phyloP scores from a whole-genome alignment of 306 rosid species.

The Crotalaria pallida region DNA sequence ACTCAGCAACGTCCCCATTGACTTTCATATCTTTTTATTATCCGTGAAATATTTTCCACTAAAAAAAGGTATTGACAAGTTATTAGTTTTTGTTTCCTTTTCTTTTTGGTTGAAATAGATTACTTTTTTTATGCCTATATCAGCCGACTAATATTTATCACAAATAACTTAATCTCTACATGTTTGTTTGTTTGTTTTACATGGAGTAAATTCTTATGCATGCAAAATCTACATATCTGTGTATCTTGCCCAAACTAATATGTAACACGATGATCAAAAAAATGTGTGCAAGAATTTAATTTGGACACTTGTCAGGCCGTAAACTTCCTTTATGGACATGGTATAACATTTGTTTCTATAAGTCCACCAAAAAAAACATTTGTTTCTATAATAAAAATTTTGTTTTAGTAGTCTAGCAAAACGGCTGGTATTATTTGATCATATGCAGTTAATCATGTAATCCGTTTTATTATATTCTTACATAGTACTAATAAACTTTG shows the following conservation, averaged over 20 bases:
- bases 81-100: not conserved
- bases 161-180: not conserved
- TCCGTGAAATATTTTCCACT: constrained; percentile 13
- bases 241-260: too few relatives aligned
- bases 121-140: not conserved
- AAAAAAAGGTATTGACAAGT: not conserved
- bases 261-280: not conserved
- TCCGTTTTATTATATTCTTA: too few relatives aligned
- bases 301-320: not conserved
- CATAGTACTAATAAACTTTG: too few relatives aligned
- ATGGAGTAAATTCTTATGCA: not conserved
- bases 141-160: not conserved
- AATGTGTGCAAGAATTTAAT: not conserved
- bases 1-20: constrained; percentile 2
- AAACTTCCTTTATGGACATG: not conserved
- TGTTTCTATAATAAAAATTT: too few relatives aligned
- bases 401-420: too few relatives aligned
- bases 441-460: too few relatives aligned
- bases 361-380: too few relatives aligned
- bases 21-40: constrained; percentile 1
- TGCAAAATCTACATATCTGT: not conserved
- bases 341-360: too few relatives aligned
- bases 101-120: too few relatives aligned
- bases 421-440: not conserved
- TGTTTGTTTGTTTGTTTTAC: too few relatives aligned